Evolutionary conservation across 2,329 filamentous ascomycete species (phyloP), one percentile per base, ranked within the genome.

Genomic region (Parasarocladium wereldwijsianum): DNA sequence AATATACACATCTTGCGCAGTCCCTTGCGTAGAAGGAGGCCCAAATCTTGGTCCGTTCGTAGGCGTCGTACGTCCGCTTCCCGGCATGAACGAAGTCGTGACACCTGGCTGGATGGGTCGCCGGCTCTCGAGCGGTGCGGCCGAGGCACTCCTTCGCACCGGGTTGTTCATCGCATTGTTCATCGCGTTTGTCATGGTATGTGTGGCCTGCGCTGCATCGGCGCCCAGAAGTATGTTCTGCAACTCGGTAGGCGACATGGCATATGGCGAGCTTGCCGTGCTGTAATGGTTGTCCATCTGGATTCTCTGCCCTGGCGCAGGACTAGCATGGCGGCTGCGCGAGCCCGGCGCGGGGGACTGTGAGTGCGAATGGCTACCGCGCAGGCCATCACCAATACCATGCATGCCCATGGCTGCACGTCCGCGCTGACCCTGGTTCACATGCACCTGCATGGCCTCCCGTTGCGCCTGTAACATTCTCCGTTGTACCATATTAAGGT

Each of bases 1-100:
- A 15, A 77, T 64, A 38, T 75, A 76, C 2, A 75, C 66, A 34
- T 70, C 63, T 0, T 62, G 54, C 11, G 38, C 39, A 21, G 26
- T 34, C 25, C 10, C 26, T 36, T 37, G 37, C 30, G 35, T 35
- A 31, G 30, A 38, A 32, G 28, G 31, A 19, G 38, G 34, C 8
- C 44, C 35, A n/a, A n/a, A n/a, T n/a, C n/a, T n/a, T n/a, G n/a
- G n/a, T 15, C 26, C 26, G 18, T 21, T n/a, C 11, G 24, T 23
- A 3, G 64, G 64, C 6, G 62, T 68, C 17, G 52, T 61, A 26
- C 60, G 51, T 26, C 62, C 56, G 38, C 60, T 67, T 2, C 46
- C 39, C 19, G 48, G 46, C 30, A 53, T 44, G 10, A 52, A 43
- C 3, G 62, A 55, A 5, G 55, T 55, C 2, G 60, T 60, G 16